A percentile compares a stretch with the other conserved stretches of the same genome.
Evolutionary conservation across 2,329 filamentous ascomycete species (phyloP).

Genomic region (Metarhizium robertsii): DNA sequence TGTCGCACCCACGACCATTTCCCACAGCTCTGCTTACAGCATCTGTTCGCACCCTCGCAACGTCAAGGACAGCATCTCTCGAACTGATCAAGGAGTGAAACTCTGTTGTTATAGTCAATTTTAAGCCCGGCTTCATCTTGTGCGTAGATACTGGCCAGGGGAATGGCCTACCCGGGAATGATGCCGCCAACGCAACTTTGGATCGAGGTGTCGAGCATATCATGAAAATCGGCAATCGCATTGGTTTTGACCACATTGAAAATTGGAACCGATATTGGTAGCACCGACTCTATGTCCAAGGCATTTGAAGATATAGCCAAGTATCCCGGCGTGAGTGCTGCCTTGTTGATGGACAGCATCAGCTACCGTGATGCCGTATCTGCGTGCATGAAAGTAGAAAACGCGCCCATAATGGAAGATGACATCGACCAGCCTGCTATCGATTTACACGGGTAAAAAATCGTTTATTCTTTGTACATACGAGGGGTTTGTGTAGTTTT

Average conservation of each 20-base stretch:
- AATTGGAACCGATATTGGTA: constrained; percentile 85
- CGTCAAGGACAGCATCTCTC: constrained; percentile 73
- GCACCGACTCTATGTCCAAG: constrained; percentile 53
- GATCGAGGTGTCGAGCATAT: constrained; percentile 74
- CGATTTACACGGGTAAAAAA: background rate
- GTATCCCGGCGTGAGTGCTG: constrained; percentile 69
- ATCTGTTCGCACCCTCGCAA: constrained; percentile 86
- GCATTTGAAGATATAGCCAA: constrained; percentile 81
- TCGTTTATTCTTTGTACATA: background rate
- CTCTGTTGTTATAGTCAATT: constrained; percentile 87
- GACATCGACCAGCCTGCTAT: background rate
- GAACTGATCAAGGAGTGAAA: constrained; percentile 63
- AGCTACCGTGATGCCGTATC: constrained; percentile 65
- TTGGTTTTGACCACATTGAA: constrained; percentile 83
- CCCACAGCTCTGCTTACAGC: constrained; percentile 32
- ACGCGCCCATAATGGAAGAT: constrained; percentile 45
- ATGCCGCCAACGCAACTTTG: constrained; percentile 62
- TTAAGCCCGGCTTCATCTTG: constrained; percentile 72
- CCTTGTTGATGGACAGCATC: constrained; percentile 64
- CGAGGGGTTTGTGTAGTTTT: background rate
- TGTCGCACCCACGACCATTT: too few species aligned
- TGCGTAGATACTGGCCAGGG: constrained; percentile 52
- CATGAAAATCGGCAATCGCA: constrained; percentile 67
- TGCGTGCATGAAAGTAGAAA: constrained; percentile 49
- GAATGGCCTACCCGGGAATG: constrained; percentile 58